Evolutionary conservation across 257 asterid genomes (phyloP), one percentile per base, ranked within the genome.

Genomic region (Buddleja alternifolia): DNA sequence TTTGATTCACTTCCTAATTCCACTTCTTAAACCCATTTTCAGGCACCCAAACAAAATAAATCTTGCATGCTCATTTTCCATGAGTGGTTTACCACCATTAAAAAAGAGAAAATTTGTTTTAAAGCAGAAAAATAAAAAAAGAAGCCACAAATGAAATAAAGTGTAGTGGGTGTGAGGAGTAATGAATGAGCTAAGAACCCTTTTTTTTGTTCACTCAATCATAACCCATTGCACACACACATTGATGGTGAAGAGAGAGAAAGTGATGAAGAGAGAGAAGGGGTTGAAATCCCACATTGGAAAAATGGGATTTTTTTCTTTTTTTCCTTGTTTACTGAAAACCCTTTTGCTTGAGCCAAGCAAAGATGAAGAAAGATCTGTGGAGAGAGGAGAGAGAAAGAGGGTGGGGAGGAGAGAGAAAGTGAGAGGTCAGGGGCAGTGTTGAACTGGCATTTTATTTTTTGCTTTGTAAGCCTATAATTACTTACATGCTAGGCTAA

Each of bases 161-260:
- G 82, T 75, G 75, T 29, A 29, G 34, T 29, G 83, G 70, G 52
- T 42, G 74, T 68, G 83, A 74, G 77, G 66, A 59, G 72, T 63
- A 78, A 78, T 72, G 69, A 72, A 79, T 76, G 81, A 56, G 72
- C 36, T 44, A 73, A 60, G 61, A 75, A 64, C 75, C 75, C 80
- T 82, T 84, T 77, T 76, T 82, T 82, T 84, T 73, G 85, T 70
- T 83, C 87, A 82, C 86, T 86, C 93, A 84, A 90, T 88, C 80
- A 81, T 63, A 83, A 64, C 85, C 81, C 83, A 78, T 84, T 91
- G 77, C 82, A 34, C 79, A 74, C 83, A 76, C 82, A 83, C 80
- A 74, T 70, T 81, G 87, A 78, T 76, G 80, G 76, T 67, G 82
- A 62, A 70, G 76, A 79, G 84, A 74, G 77, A 72, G 76, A 53